phyloP scores from a whole-genome alignment of 495 filamentous ascomycete species.

The Letharia columbiana region DNA sequence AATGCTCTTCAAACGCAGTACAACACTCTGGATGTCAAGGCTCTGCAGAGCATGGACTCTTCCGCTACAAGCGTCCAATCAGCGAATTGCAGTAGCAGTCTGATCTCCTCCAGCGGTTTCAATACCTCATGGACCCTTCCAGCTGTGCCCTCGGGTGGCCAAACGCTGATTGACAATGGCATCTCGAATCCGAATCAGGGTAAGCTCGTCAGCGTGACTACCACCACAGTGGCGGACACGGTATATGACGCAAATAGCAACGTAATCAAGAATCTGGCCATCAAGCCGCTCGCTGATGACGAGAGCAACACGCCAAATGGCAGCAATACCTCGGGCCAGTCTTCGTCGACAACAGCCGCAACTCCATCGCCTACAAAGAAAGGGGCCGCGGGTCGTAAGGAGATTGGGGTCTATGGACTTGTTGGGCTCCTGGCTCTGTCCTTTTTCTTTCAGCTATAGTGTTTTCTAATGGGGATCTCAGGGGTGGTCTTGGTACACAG shows the following conservation, averaged over 20 bases:
- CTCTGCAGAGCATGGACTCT: slow-evolving; percentile 51
- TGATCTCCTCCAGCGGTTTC: slow-evolving; percentile 59
- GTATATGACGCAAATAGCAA: slow-evolving; percentile 49
- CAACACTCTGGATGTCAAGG: slow-evolving; percentile 59
- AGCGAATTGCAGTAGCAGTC: slow-evolving; percentile 47
- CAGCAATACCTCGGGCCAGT: slow-evolving; percentile 27
- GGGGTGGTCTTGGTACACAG: not conserved
- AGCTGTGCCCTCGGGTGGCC: slow-evolving; percentile 39
- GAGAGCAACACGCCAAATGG: slow-evolving; percentile 47
- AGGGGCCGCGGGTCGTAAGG: slow-evolving; percentile 3
- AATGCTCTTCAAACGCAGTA: slow-evolving; percentile 66
- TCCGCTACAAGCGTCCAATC: slow-evolving; percentile 43
- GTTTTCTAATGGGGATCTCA: not conserved
- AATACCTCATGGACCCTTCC: slow-evolving; percentile 70
- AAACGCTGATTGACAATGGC: slow-evolving; percentile 46
- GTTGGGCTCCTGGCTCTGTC: not conserved
- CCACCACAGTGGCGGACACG: slow-evolving; percentile 40
- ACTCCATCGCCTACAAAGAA: slow-evolving; percentile 16
- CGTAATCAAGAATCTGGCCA: slow-evolving; percentile 44
- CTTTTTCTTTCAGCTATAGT: not conserved
- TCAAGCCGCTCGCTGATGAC: slow-evolving; percentile 43
- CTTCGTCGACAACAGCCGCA: slow-evolving; percentile 4
- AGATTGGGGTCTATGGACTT: not conserved
- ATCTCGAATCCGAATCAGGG: slow-evolving; percentile 44
- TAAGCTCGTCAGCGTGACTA: slow-evolving; percentile 50